Percentiles rank a stretch among this genome's conserved stretches.
phyloP scores from a whole-genome alignment of 225 moss, liverwort and hornwort species.

The Neckera pumila region DNA sequence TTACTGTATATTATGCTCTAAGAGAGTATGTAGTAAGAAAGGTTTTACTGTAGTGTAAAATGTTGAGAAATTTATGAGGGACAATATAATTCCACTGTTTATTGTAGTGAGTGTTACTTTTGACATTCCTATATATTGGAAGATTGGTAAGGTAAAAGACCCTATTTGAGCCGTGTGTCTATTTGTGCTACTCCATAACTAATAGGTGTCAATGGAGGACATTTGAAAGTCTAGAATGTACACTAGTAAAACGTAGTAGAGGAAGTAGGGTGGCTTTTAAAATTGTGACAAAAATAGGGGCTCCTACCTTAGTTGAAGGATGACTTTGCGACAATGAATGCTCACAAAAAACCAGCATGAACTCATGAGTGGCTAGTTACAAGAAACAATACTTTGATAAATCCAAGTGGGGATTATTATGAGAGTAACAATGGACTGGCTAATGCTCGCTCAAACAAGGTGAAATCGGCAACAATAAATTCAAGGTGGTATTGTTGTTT shows the following conservation, averaged over 20 bases:
- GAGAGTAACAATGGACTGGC: accelerated
- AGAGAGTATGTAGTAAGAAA: too few relatives aligned
- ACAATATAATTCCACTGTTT: accelerated
- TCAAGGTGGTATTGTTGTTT: not conserved
- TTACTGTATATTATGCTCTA: too few relatives aligned
- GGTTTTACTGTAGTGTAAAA: too few relatives aligned
- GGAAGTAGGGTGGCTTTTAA: not conserved
- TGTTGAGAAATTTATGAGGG: not conserved
- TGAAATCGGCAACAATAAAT: not conserved
- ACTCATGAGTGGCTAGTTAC: not conserved
- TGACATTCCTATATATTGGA: too few relatives aligned
- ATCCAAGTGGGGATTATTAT: not conserved
- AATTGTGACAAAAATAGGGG: not conserved
- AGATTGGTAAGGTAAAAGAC: accelerated
- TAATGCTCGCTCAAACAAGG: not conserved
- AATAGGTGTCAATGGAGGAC: too few relatives aligned
- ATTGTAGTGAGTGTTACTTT: not conserved
- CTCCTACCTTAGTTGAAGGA: not conserved
- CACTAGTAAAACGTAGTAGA: not conserved
- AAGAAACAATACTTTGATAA: not conserved
- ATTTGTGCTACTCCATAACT: too few relatives aligned
- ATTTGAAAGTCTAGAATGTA: not conserved
- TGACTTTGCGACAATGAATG: accelerated
- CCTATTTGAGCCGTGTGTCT: not conserved
- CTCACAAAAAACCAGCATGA: accelerated